Base-by-base conservation (phyloP, 164 flowering plant species). In the Annona squamosa region DNA sequence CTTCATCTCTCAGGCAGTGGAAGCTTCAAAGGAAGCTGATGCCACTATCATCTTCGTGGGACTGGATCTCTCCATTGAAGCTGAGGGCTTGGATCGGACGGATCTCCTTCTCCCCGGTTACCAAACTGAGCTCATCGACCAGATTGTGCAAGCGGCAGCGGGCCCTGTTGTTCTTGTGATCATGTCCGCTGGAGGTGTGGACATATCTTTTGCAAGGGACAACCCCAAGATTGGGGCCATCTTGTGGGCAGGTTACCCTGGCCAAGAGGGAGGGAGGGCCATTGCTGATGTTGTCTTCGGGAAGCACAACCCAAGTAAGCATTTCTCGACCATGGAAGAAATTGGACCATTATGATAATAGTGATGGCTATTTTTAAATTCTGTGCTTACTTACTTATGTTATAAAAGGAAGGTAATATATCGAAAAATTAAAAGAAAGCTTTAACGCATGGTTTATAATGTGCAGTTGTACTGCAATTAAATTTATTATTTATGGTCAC, bases 181-280 rank as follows among this genome's bases (percentile, higher is more conserved):
- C 63, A 82, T 90, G 86, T 77, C 83, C 7, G 93, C 91, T 4
- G 91, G 94, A 5, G 93, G 90, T 0, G 57, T 91, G n/a, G 97
- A 92, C 77, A 84, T 92, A 37, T 67, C 90, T 0, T 90, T 89
- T 67, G 95, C 93, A 0, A 88, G 85, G 74, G 74, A 88, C 43
- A 85, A 92, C 69, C 95, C 92, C 2, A 81, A 77, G 1, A 81
- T 92, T 44, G 16, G 77, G 0, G 92, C 89, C 43, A 90, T 92
- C 19, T 1, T 92, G 2, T 92, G 93, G 95, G 97, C 76, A 42
- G 95, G 97, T 0, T 92, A 89, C 74, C 95, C 97, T 5, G 97
- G 95, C 9, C 90, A 85, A 69, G 91, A 89, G 19, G 95, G 97
- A 0, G 95, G 93, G 3, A 71, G 85, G 3, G 91, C 93, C 63